Evolutionary conservation across 805 yeast species (phyloP).

Genomic region (Lachancea cidri): DNA sequence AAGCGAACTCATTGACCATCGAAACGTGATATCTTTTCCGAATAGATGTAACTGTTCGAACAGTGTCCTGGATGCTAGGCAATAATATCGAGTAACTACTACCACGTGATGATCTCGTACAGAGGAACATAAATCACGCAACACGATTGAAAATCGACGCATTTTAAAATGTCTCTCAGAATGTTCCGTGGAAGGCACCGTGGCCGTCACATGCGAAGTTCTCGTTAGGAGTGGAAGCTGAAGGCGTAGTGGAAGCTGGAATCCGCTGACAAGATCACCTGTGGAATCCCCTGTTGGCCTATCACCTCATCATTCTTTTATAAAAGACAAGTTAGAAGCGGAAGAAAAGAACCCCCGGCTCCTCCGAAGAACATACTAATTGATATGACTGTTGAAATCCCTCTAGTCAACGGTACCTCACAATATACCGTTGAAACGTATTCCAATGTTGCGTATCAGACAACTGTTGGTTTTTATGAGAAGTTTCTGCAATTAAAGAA

Average conservation of each 20-base stretch:
- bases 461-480: conserved; percentile 51
- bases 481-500: conserved; percentile 19
- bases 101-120: neutral
- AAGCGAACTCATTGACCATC: too few relatives aligned
- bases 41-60: too few relatives aligned
- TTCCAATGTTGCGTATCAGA: conserved; percentile 38
- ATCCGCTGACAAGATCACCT: conserved; percentile 7
- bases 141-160: neutral
- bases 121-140: neutral
- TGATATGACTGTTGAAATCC: conserved; percentile 20
- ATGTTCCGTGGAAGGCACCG: neutral
- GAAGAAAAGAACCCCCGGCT: neutral
- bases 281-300: conserved; percentile 5
- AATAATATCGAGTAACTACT: neutral
- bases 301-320: conserved; percentile 10
- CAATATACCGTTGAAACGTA: conserved; percentile 49
- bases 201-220: neutral
- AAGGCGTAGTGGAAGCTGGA: conserved; percentile 8
- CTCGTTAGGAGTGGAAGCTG: conserved; percentile 5
- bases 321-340: conserved; percentile 4
- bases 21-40: too few relatives aligned
- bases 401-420: conserved; percentile 50
- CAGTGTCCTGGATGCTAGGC: neutral
- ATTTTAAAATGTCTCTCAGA: neutral
- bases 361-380: conserved; percentile 1